Evolutionary conservation across 176 grass and related monocot genomes (phyloP).

Genomic region (Sorghum bicolor): Sorghum_bicolor_NCBIv3 NC_012870.2:21218001-21218500

Average conservation of each 20-base stretch:
- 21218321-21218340: not conserved
- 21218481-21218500: not conserved
- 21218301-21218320: not conserved
- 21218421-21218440: not conserved
- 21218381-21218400: not conserved
- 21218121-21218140: not conserved
- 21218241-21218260: not conserved
- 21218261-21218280: not conserved
- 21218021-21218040: not conserved
- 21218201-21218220: not conserved
- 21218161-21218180: not conserved
- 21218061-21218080: not conserved
- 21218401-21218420: not conserved
- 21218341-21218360: not conserved
- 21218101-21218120: not conserved
- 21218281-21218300: constrained; percentile 2
- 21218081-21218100: not conserved
- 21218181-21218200: not conserved
- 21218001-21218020: not conserved
- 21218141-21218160: not conserved
- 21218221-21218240: too few species aligned
- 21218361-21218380: not conserved
- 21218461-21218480: not conserved
- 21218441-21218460: not conserved
- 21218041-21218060: not conserved